Percentiles rank a stretch among this genome's conserved stretches.
Conservation (phyloP, 257 asterid genomes). For the Cinchona pubescens region DNA sequence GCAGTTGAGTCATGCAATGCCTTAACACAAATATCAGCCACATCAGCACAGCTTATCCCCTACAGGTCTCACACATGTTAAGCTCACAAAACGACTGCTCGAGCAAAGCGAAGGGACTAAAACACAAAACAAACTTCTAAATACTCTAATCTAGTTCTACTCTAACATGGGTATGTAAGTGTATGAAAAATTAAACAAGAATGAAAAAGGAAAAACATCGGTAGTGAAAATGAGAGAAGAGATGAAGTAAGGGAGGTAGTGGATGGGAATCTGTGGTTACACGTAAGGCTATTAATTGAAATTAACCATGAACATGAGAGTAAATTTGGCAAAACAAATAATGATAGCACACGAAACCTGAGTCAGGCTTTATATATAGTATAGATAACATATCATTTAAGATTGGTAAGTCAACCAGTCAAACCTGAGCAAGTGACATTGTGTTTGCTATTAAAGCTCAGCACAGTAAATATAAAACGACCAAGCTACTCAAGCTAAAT, state of each 20-base stretch:
- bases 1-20: slow-evolving; percentile 97
- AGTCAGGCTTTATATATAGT: too few species aligned
- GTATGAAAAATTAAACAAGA: too few species aligned
- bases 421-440: background rate
- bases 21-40: slow-evolving; percentile 95
- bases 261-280: too few species aligned
- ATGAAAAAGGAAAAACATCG: too few species aligned
- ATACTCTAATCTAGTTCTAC: background rate
- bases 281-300: too few species aligned
- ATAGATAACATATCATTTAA: too few species aligned
- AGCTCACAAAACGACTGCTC: background rate
- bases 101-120: background rate
- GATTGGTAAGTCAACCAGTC: background rate
- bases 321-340: too few species aligned
- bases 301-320: too few species aligned
- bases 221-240: too few species aligned
- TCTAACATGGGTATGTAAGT: too few species aligned
- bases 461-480: background rate
- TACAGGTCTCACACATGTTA: slow-evolving; percentile 22
- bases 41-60: slow-evolving; percentile 99
- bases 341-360: too few species aligned
- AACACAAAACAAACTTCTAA: background rate
- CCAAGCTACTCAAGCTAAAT: background rate
- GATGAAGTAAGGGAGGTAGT: too few species aligned
- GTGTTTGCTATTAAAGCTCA: background rate